Conservation (phyloP, 169 alveolate species). For the Besnoitia besnoiti region DNA sequence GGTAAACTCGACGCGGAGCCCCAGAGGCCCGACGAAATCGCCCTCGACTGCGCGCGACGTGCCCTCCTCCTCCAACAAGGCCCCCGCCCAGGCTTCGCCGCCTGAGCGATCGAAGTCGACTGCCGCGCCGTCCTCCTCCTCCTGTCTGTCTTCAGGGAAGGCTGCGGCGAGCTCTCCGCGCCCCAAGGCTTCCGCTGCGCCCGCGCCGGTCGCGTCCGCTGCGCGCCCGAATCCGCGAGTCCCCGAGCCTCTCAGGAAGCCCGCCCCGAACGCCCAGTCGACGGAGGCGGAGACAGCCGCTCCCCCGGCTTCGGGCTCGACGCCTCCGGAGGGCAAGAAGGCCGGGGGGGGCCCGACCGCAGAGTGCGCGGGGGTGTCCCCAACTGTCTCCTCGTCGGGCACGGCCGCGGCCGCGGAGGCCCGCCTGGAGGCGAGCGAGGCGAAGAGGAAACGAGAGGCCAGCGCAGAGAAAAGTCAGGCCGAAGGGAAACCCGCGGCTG, state of each 20-base stretch:
- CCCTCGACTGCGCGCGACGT: not conserved
- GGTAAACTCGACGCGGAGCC: not conserved
- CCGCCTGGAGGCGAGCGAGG: slow-evolving; percentile 6
- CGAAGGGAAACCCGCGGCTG: not conserved
- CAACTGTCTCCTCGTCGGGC: too few species aligned
- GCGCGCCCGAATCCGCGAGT: slow-evolving; percentile 18
- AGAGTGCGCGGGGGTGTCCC: too few species aligned
- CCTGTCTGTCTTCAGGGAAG: not conserved
- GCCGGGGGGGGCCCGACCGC: not conserved
- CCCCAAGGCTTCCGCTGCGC: not conserved
- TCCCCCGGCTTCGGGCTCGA: not conserved
- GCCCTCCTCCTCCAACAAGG: not conserved
- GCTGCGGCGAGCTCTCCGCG: too few species aligned
- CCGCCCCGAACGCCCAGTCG: not conserved
- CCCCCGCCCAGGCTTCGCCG: not conserved
- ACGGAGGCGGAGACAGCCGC: not conserved
- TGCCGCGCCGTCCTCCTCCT: not conserved
- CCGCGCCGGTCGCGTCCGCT: not conserved
- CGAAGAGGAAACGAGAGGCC: not conserved
- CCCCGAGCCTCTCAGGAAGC: slow-evolving; percentile 10
- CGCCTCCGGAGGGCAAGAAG: not conserved
- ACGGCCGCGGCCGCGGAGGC: not conserved
- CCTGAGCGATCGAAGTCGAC: not conserved
- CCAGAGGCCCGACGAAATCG: not conserved
- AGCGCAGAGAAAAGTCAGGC: not conserved